Evolutionary conservation across 208 protist genomes (phyloP).

Genomic region (Leishmania guyanensis): DNA sequence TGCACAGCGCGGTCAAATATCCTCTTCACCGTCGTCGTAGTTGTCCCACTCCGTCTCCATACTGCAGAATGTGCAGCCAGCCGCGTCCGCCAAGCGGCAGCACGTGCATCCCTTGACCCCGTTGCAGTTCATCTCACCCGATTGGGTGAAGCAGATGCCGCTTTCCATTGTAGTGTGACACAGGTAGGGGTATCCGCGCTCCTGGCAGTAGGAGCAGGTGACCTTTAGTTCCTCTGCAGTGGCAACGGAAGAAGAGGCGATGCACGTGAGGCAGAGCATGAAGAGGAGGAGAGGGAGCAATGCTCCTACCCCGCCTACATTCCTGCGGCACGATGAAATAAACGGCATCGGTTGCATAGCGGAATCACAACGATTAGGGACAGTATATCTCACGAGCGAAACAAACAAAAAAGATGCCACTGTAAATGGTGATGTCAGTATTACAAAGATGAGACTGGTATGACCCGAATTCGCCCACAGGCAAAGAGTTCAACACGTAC

Average conservation of each 20-base stretch:
- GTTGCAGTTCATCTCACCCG: slow-evolving; percentile 28
- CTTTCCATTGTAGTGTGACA: slow-evolving; percentile 36
- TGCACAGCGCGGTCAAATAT: slow-evolving; percentile 7
- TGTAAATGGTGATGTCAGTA: neutral
- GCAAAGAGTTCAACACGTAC: neutral
- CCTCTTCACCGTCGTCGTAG: slow-evolving; percentile 31
- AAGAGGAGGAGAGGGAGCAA: neutral
- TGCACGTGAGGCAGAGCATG: neutral
- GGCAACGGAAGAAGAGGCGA: neutral
- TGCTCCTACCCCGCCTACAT: neutral
- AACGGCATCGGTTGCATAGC: neutral
- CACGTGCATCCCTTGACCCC: slow-evolving; percentile 31
- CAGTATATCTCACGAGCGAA: neutral
- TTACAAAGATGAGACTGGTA: neutral
- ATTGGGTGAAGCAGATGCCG: slow-evolving; percentile 27
- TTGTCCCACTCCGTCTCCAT: slow-evolving; percentile 33
- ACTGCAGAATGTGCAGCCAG: slow-evolving; percentile 37
- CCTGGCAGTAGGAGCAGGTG: slow-evolving; percentile 42
- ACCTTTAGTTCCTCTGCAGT: neutral
- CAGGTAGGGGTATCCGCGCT: slow-evolving; percentile 51
- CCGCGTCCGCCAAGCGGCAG: slow-evolving; percentile 25
- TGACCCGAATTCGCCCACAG: neutral
- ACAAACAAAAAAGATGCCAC: neutral
- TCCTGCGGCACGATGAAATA: neutral
- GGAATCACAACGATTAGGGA: neutral